Base-by-base conservation (phyloP, 2,329 filamentous ascomycete species). In the Scedosporium boydii region DNA sequence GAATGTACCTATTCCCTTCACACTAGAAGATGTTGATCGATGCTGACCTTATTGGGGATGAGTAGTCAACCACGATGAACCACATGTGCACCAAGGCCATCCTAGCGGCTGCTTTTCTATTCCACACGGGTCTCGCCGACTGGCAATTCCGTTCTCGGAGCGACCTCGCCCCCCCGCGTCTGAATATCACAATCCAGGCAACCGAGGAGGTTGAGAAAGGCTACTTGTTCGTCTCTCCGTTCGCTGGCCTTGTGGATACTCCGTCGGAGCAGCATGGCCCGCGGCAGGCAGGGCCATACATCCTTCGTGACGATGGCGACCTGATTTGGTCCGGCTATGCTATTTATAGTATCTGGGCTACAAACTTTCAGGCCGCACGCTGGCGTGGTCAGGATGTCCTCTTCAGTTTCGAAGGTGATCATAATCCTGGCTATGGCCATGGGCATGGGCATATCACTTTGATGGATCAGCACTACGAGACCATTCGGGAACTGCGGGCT, bases 261-360 rank as follows among this genome's bases (percentile, higher is more conserved):
- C 58, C 44, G 12, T 29, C 18, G 12, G 74, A 73, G 64, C 74
- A 73, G 63, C 74, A 78, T 63, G 79, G 78, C 0, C 80, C 81
- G 1, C 75, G 76, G 4, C 82, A 84, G 69, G 75, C 80, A 1
- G 80, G 74, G 0, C 78, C 82, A 0, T 85, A 85, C 68, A 85
- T 85, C 65, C 79, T 83, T 66, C 75, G 76, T 5, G 77, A 82
- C 66, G 71, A 81, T 38, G 82, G 82, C 1, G 80, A 84, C 59
- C 73, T 85, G 0, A 73, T 86, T 23, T 85, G 82, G 82, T 84
- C 82, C 0, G 80, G 82, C 2, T 81, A 81, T 61, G 77, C 75
- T 3, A 78, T 79, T 66, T 82, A 78, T 66, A 78, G 76, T 38
- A 79, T 79, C 68, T 83, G 80, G 78, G 69, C 77, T 0, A 77